A percentile compares a stretch with the other conserved stretches of the same genome.
phyloP scores from a whole-genome alignment of 192 early-diverging fungal genomes.

The Coemansia sp. region DNA sequence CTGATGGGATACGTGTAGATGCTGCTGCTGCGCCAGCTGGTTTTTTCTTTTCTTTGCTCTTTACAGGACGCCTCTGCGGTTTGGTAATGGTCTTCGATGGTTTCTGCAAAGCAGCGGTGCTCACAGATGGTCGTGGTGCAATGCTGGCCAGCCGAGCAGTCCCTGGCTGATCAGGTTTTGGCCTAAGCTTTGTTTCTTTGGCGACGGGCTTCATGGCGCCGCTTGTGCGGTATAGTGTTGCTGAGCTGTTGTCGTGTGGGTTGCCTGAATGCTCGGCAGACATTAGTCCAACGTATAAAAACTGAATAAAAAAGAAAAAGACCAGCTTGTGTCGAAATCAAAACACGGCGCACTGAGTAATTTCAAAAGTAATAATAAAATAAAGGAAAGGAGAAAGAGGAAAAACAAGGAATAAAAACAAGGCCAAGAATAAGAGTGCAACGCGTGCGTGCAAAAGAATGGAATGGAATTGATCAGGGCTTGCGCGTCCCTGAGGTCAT shows the following conservation, averaged over 20 bases:
- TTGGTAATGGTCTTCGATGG: not conserved
- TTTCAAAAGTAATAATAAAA: not conserved
- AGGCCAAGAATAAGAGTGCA: not conserved
- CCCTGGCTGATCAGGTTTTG: not conserved
- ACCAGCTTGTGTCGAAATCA: not conserved
- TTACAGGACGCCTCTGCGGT: not conserved
- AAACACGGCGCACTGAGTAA: not conserved
- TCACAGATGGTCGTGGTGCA: not conserved
- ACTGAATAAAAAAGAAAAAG: not conserved
- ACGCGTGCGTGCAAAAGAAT: not conserved
- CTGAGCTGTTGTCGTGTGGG: not conserved
- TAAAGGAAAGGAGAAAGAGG: not conserved
- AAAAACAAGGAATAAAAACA: not conserved
- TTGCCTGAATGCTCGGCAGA: not conserved
- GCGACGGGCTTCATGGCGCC: not conserved
- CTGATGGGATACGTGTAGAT: not conserved
- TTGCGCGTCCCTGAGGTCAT: not conserved
- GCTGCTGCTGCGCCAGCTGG: not conserved
- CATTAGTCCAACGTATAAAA: not conserved
- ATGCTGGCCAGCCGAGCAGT: not conserved
- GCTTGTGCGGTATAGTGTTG: not conserved
- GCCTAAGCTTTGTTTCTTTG: not conserved
- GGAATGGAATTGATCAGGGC: not conserved
- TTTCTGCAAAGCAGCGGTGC: not conserved
- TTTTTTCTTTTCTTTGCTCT: constrained; percentile 4